Evolutionary conservation across 768 basidiomycete species (phyloP).

Genomic region (Boletus reticulatus): DNA sequence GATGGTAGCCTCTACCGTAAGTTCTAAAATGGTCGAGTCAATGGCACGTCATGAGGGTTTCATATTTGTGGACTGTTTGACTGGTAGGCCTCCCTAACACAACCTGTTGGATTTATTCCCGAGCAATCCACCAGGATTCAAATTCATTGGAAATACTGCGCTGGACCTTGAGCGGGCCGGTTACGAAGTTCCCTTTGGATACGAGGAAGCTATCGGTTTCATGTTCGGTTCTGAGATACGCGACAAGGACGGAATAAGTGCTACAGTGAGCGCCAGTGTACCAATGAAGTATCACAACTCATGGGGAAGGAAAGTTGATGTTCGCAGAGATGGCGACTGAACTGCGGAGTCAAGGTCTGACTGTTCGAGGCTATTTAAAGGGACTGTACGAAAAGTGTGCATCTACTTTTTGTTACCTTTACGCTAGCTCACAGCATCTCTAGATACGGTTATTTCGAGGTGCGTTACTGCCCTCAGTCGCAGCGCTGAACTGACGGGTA

Average conservation of each 20-base stretch:
- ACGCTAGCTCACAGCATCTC: not conserved
- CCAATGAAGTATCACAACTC: not conserved
- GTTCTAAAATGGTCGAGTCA: conserved; percentile 83
- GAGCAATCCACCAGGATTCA: conserved; percentile 60
- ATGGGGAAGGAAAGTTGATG: conserved; percentile 41
- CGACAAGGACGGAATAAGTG: conserved; percentile 88
- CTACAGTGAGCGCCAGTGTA: conserved; percentile 49
- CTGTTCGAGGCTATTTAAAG: conserved; percentile 56
- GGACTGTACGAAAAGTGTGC: conserved; percentile 58
- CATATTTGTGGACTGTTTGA: conserved; percentile 81
- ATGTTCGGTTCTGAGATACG: conserved; percentile 80
- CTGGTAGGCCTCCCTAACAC: conserved; percentile 44
- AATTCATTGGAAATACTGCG: conserved; percentile 86
- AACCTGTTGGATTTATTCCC: not conserved
- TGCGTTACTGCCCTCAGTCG: conserved; percentile 17
- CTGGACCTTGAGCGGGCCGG: conserved; percentile 61
- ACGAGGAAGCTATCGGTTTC: conserved; percentile 91
- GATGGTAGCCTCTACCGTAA: conserved; percentile 88
- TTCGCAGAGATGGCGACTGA: conserved; percentile 67
- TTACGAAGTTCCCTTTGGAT: conserved; percentile 75
- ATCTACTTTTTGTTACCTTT: not conserved
- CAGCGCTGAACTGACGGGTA: not conserved
- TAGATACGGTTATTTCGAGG: conserved; percentile 81
- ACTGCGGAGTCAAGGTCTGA: conserved; percentile 50
- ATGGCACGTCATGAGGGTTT: conserved; percentile 80